Evolutionary conservation across 768 basidiomycete species (phyloP), one percentile per base, ranked within the genome.

Genomic region (Cubamyces sp.): DNA sequence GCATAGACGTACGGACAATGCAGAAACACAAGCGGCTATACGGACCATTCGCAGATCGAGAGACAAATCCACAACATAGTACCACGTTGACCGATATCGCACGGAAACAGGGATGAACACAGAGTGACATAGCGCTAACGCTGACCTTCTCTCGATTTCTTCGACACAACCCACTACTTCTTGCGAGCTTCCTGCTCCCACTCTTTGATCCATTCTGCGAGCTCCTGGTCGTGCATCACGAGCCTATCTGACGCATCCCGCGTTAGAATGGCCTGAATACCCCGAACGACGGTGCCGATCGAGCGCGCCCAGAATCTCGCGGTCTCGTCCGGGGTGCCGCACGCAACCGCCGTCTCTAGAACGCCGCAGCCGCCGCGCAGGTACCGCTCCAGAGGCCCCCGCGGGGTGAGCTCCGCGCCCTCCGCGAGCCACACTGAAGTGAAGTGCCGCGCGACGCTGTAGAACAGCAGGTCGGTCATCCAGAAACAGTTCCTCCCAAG

Each of bases 401-500:
- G 37, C 9, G 62, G 62, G 2, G 23, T 21, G 12, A 39, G 43
- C 57, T 25, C 39, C 39, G 23, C 48, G 25, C 18, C 7, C 28
- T 21, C 30, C 14, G 45, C 46, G 14, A 59, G 57, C 56, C 62
- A 63, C 26, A 37, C 26, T 16, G 21, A 25, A 15, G 15, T 15
- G 56, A 30, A 54, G 19, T 43, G 42, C 30, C 50, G 50, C 39
- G 57, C 56, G 25, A 58, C 21, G 45, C 40, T 26, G 62, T 54
- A 63, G 56, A 63, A 45, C 14, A 63, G 43, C 45, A 52, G 21
- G 25, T 63, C 57, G n/a, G 45, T 42, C 52, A 63, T 40, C 62
- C 62, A 63, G 18, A 41, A 46, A 57, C 56, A 63, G 45, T 63
- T 58, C 43, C 62, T 51, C 45, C 52, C 51, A 26, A 63, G 23